phyloP scores from a whole-genome alignment of 495 filamentous ascomycete species.

The Penicillium paxilli region DNA sequence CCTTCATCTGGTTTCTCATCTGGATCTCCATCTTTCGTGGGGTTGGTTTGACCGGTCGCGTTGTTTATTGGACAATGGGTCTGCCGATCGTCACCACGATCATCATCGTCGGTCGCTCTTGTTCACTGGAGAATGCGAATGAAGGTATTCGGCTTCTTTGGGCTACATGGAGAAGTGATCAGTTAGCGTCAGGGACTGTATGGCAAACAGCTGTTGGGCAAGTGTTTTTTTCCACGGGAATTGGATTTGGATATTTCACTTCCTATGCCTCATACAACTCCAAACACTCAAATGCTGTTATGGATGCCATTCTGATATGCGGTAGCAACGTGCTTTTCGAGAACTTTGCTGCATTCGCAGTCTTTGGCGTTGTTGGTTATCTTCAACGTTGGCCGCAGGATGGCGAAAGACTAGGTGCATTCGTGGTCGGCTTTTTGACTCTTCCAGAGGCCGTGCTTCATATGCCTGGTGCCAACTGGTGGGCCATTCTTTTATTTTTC shows the following conservation, averaged over 20 bases:
- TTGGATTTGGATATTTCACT: constrained; percentile 29
- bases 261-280: constrained; percentile 29
- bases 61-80: constrained; percentile 46
- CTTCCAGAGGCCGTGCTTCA: constrained; percentile 36
- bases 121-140: constrained; percentile 33
- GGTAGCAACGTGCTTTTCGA: constrained; percentile 40
- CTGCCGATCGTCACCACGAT: constrained; percentile 40
- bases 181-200: constrained; percentile 26
- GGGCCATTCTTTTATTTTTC: constrained; percentile 39
- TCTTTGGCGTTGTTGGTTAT: constrained; percentile 42
- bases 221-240: constrained; percentile 28
- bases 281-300: constrained; percentile 35
- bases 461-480: constrained; percentile 42
- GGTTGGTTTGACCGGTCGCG: constrained; percentile 39
- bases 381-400: constrained; percentile 31
- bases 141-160: constrained; percentile 30
- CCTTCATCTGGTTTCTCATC: constrained; percentile 40
- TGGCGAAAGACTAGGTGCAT: constrained; percentile 32
- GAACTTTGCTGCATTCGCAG: constrained; percentile 41
- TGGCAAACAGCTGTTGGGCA: constrained; percentile 30
- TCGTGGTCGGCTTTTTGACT: constrained; percentile 40
- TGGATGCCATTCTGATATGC: constrained; percentile 39
- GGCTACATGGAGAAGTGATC: constrained; percentile 24
- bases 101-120: constrained; percentile 35
- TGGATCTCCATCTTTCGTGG: constrained; percentile 42